Percentiles rank a stretch among this genome's conserved stretches.
phyloP scores from a whole-genome alignment of 306 rosid species.

The barrel medic (Medicago truncatula) region DNA sequence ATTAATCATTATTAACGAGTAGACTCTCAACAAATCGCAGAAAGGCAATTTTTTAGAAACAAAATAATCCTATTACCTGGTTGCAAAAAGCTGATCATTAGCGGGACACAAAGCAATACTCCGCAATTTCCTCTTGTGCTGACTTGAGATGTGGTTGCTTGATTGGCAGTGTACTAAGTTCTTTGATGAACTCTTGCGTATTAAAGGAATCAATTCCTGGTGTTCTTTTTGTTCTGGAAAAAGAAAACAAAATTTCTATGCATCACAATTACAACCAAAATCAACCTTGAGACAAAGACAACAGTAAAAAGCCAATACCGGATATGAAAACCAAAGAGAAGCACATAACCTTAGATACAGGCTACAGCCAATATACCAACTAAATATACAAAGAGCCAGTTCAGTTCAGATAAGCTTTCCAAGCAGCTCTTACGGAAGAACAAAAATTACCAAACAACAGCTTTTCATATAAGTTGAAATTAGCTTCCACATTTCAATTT shows the following conservation, averaged over 20 bases:
- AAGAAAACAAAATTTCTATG: constrained; percentile 36
- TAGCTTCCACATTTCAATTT: not conserved
- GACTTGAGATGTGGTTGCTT: constrained; percentile 78
- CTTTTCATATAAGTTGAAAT: not conserved
- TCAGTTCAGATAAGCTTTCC: not conserved
- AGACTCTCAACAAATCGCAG: constrained; percentile 25
- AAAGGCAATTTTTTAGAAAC: constrained; percentile 28
- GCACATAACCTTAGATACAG: constrained; percentile 24
- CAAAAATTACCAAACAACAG: not conserved
- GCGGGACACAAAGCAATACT: constrained; percentile 79
- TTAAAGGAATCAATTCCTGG: constrained; percentile 71
- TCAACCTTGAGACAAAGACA: constrained; percentile 8
- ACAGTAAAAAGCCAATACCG: constrained; percentile 12
- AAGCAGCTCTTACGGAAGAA: not conserved
- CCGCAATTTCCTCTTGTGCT: constrained; percentile 93
- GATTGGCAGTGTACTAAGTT: constrained; percentile 55
- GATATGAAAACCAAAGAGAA: constrained; percentile 30
- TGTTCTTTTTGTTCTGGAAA: constrained; percentile 82
- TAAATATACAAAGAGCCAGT: constrained; percentile 9
- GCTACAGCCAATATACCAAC: constrained; percentile 7
- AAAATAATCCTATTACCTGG: constrained; percentile 63
- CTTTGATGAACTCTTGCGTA: constrained; percentile 60
- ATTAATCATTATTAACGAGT: not conserved
- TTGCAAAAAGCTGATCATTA: constrained; percentile 83
- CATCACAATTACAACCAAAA: constrained; percentile 36